Evolutionary conservation across 345 rosid species (phyloP).

Genomic region (Sonneratia caseolaris): DNA sequence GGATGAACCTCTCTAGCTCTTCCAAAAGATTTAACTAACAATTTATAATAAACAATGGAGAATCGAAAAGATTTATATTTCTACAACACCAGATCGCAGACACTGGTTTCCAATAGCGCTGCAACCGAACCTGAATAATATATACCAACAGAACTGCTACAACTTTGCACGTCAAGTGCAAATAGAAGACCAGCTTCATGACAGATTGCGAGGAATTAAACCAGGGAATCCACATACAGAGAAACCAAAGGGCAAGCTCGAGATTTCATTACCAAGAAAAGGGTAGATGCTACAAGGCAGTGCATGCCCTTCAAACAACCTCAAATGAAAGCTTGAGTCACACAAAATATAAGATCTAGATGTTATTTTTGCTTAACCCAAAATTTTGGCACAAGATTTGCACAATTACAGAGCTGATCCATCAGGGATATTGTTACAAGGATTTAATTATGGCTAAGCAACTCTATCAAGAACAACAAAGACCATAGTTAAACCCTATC

Average conservation of each 20-base stretch:
- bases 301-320: neutral
- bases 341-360: conserved; percentile 10
- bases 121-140: too few relatives aligned
- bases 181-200: neutral
- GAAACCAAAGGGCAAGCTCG: neutral
- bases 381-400: conserved; percentile 25
- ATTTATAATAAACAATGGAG: too few relatives aligned
- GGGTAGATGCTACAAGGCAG: too few relatives aligned
- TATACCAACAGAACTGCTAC: neutral
- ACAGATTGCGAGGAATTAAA: too few relatives aligned
- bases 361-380: conserved; percentile 29
- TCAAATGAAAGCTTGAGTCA: neutral
- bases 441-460: conserved; percentile 10
- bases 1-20: too few relatives aligned
- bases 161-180: neutral
- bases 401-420: neutral
- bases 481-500: neutral
- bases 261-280: neutral
- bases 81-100: too few relatives aligned
- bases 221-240: neutral
- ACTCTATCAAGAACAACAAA: conserved; percentile 6
- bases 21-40: too few relatives aligned
- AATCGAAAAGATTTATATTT: too few relatives aligned
- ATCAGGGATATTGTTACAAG: conserved; percentile 16
- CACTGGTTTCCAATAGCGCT: too few relatives aligned